Evolutionary conservation across 768 basidiomycete genomes (phyloP).

Genomic region (Trametes meyenii): DNA sequence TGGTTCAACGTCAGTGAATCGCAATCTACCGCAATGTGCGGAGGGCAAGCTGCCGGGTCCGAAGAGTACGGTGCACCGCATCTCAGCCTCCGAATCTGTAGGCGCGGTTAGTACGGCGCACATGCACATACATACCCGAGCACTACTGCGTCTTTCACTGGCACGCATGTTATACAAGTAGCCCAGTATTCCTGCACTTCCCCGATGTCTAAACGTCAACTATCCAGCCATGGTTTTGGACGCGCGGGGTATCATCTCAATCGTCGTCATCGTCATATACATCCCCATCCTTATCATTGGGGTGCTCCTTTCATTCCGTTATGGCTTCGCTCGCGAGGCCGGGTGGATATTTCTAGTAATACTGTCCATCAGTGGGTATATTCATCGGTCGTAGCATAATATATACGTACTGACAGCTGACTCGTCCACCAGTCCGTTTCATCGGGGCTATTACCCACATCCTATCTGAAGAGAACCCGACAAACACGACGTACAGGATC

Average conservation of each 20-base stretch:
- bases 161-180: too few relatives aligned
- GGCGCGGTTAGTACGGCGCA: too few relatives aligned
- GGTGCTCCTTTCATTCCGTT: conserved; percentile 48
- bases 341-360: conserved; percentile 72
- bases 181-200: too few relatives aligned
- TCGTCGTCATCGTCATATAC: conserved; percentile 62
- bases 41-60: too few relatives aligned
- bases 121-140: too few relatives aligned
- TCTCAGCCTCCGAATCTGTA: too few relatives aligned
- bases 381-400: not conserved
- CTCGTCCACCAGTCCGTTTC: conserved; percentile 49
- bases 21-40: too few relatives aligned
- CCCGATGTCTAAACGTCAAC: too few relatives aligned
- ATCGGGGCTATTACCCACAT: conserved; percentile 59
- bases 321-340: conserved; percentile 59
- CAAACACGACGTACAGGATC: conserved; percentile 48
- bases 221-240: conserved; percentile 27
- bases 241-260: conserved; percentile 54
- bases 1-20: too few relatives aligned
- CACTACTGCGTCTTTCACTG: too few relatives aligned
- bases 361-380: conserved; percentile 56
- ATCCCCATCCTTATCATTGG: conserved; percentile 54
- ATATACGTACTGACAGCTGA: not conserved
- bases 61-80: too few relatives aligned
- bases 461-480: conserved; percentile 50